Evolutionary conservation across 331 rosid species (phyloP).

Genomic region (Saraca asoca): DNA sequence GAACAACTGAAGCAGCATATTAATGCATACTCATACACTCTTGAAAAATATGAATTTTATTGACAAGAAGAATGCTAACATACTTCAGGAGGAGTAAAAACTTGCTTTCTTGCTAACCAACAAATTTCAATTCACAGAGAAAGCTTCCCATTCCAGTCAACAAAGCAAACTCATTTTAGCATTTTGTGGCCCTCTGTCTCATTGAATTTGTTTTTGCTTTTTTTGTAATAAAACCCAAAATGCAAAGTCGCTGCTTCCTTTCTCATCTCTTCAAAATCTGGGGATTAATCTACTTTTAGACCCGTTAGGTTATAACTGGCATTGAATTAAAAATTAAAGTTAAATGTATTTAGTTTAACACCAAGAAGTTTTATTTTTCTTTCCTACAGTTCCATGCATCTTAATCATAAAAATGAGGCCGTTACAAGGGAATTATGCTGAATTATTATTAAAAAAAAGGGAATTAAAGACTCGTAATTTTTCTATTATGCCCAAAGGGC

Average conservation of each 20-base stretch:
- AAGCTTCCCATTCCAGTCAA: constrained; percentile 49
- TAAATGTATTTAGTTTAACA: too few relatives aligned
- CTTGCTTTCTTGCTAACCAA: constrained; percentile 47
- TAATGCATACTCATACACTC: neutral
- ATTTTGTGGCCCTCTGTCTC: constrained; percentile 45
- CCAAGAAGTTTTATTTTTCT: neutral
- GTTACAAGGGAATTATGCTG: too few relatives aligned
- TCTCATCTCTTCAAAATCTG: constrained; percentile 25
- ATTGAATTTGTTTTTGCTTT: constrained; percentile 15
- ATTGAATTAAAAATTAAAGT: too few relatives aligned
- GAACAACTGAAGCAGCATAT: constrained; percentile 24
- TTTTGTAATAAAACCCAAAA: constrained; percentile 1
- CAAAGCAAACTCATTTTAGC: constrained; percentile 56
- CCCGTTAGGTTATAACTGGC: too few relatives aligned
- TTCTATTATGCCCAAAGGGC: too few relatives aligned
- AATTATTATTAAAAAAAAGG: too few relatives aligned
- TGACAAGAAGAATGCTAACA: too few relatives aligned
- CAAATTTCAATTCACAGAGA: constrained; percentile 46
- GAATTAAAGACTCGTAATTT: too few relatives aligned
- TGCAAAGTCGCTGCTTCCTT: neutral
- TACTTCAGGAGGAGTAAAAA: too few relatives aligned
- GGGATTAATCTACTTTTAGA: neutral
- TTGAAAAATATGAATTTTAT: too few relatives aligned
- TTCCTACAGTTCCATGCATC: neutral
- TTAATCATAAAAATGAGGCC: too few relatives aligned